phyloP scores from a whole-genome alignment of 805 yeast species.

The Saccharomycopsis schoenii region DNA sequence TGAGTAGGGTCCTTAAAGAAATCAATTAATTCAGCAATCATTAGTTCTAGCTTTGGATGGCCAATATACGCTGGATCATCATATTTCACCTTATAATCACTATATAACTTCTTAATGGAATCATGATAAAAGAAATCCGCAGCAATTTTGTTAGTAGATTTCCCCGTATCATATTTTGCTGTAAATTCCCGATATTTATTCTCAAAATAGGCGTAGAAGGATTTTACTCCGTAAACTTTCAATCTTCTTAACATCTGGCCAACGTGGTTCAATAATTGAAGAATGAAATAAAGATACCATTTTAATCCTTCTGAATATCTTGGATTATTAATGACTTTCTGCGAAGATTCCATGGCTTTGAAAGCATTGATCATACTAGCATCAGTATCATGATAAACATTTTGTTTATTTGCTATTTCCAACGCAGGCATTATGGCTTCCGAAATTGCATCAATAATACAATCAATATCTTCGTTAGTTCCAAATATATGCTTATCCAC shows the following conservation, averaged over 20 bases:
- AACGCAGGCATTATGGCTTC: slow-evolving; percentile 60
- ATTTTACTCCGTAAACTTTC: slow-evolving; percentile 70
- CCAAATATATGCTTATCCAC: slow-evolving; percentile 51
- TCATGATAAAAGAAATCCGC: slow-evolving; percentile 51
- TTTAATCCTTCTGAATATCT: slow-evolving; percentile 56
- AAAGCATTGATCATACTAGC: slow-evolving; percentile 64
- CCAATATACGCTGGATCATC: background rate
- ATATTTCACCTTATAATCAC: slow-evolving; percentile 25
- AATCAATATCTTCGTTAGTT: slow-evolving; percentile 43
- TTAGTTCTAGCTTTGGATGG: slow-evolving; percentile 56
- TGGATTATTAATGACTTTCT: slow-evolving; percentile 43
- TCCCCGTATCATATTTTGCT: slow-evolving; percentile 47
- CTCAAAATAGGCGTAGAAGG: slow-evolving; percentile 59
- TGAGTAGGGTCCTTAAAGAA: slow-evolving; percentile 39
- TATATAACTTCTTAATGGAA: slow-evolving; percentile 35
- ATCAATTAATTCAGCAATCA: slow-evolving; percentile 44
- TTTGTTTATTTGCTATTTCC: slow-evolving; percentile 50
- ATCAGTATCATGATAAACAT: slow-evolving; percentile 54
- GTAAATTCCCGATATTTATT: slow-evolving; percentile 50
- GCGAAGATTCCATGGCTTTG: slow-evolving; percentile 59
- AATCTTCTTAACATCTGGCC: slow-evolving; percentile 65
- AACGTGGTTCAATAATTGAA: slow-evolving; percentile 55
- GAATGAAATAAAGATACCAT: slow-evolving; percentile 57
- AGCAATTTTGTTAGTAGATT: slow-evolving; percentile 54
- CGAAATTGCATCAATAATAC: slow-evolving; percentile 44